Conservation (phyloP, 371 early-diverging fungal genomes). For the Mucor ambiguus region DNA sequence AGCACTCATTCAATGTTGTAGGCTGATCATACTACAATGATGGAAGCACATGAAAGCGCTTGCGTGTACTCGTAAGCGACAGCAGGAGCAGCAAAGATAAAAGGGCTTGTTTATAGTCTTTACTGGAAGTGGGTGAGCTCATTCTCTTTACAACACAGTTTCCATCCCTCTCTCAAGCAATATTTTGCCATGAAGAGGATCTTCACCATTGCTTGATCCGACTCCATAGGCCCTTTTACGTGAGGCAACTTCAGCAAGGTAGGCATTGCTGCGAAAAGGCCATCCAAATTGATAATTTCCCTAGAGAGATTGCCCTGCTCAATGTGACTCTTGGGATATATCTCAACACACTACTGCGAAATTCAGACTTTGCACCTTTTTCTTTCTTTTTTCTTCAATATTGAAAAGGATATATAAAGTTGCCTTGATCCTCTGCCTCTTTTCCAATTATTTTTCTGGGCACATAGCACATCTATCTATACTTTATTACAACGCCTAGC, state of each 20-base stretch:
- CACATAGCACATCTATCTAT: neutral
- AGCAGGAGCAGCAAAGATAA: no score
- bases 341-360: neutral
- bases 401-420: neutral
- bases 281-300: neutral
- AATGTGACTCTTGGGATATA: neutral
- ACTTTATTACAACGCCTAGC: neutral
- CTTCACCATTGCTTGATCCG: neutral
- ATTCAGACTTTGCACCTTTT: neutral
- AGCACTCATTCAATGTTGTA: no score
- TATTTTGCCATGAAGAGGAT: neutral
- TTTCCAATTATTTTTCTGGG: constrained; percentile 3
- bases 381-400: neutral
- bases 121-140: no score
- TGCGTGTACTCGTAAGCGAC: no score
- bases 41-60: no score
- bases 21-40: no score
- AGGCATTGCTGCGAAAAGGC: neutral
- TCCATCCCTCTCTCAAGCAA: no score
- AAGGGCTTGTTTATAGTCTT: no score
- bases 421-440: neutral
- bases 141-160: no score
- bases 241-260: neutral
- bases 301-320: neutral
- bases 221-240: neutral